phyloP scores from a whole-genome alignment of 345 rosid species.

The Triadica sebifera region DNA sequence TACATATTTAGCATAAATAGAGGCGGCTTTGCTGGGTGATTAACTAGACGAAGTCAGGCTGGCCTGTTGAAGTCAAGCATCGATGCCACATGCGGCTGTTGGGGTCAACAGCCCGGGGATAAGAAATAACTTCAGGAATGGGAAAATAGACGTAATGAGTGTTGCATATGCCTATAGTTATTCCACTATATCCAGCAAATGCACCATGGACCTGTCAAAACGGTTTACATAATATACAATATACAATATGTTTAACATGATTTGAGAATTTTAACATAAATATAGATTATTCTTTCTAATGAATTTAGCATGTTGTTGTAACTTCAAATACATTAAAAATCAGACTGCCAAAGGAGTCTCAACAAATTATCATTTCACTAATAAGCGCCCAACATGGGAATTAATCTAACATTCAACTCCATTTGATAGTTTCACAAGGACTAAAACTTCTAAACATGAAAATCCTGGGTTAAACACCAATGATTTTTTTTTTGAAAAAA shows the following conservation, averaged over 20 bases:
- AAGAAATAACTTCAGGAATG: conserved; percentile 86
- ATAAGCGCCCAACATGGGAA: neutral
- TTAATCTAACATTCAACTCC: neutral
- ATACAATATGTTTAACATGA: neutral
- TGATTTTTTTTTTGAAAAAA: too few relatives aligned
- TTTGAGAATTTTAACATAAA: neutral
- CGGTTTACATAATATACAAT: neutral
- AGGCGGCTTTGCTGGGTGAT: neutral
- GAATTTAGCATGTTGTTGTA: neutral
- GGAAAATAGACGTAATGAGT: conserved; percentile 94
- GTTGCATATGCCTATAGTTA: conserved; percentile 91
- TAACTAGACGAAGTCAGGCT: conserved; percentile 72
- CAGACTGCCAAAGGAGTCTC: too few relatives aligned
- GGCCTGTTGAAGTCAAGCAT: conserved; percentile 95
- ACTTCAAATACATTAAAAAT: neutral
- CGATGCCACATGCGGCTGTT: conserved; percentile 99
- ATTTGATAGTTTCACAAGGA: neutral
- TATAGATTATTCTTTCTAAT: neutral
- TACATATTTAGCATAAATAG: conserved; percentile 19
- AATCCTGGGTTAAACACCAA: neutral
- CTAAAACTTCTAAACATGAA: neutral
- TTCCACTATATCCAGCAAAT: conserved; percentile 95
- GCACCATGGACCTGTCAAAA: conserved; percentile 87
- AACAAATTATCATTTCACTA: neutral
- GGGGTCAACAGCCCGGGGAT: conserved; percentile 84